Evolutionary conservation across 257 asterid genomes (phyloP).

Genomic region (Solanum ossicruentum): DNA sequence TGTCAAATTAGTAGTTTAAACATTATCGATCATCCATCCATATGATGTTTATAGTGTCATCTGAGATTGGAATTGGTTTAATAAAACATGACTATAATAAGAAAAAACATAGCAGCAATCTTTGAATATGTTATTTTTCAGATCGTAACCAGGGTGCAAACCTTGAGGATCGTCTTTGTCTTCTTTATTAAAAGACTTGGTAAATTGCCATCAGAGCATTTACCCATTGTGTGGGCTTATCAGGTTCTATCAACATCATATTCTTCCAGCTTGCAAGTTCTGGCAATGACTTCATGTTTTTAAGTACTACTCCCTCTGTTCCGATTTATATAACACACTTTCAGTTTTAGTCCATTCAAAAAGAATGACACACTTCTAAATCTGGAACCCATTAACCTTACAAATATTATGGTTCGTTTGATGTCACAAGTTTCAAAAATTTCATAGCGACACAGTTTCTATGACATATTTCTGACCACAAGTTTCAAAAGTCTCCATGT

Average conservation of each 20-base stretch:
- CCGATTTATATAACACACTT: not conserved
- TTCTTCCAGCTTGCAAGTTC: not conserved
- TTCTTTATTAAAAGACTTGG: not conserved
- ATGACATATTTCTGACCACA: not conserved
- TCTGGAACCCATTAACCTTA: not conserved
- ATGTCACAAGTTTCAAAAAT: not conserved
- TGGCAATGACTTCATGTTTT: not conserved
- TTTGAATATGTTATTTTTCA: not conserved
- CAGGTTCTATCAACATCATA: not conserved
- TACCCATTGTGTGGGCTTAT: not conserved
- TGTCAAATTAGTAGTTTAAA: not conserved
- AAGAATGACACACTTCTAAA: not conserved
- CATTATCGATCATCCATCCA: not conserved
- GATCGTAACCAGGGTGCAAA: not conserved
- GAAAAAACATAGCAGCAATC: not conserved
- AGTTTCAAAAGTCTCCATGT: not conserved
- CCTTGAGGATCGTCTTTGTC: not conserved
- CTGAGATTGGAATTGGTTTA: not conserved
- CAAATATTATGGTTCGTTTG: not conserved
- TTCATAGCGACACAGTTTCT: not conserved
- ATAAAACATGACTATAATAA: not conserved
- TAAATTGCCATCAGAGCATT: not conserved
- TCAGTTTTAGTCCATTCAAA: not conserved
- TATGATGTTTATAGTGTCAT: not conserved
- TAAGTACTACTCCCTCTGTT: not conserved